phyloP scores from a whole-genome alignment of 208 protist species.

The Borovskyia barvae region DNA sequence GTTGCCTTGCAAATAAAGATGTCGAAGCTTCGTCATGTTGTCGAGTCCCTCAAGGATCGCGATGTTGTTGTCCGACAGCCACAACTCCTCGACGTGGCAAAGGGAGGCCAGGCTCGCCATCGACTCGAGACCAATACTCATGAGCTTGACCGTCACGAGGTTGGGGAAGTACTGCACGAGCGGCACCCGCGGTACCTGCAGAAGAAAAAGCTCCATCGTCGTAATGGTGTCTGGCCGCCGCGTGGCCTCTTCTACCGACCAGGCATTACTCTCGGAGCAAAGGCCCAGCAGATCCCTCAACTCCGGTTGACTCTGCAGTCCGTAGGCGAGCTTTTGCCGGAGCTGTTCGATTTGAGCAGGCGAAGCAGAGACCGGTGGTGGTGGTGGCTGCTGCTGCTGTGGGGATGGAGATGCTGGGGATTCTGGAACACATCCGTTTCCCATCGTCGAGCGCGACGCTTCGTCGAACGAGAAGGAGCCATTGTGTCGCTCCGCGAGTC shows the following conservation, averaged over 20 bases:
- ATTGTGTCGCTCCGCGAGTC: neutral
- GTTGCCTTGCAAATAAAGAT: slow-evolving; percentile 86
- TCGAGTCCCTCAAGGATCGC: slow-evolving; percentile 65
- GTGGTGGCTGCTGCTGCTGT: neutral
- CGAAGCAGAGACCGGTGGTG: slow-evolving; percentile 10
- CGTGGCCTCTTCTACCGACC: slow-evolving; percentile 68
- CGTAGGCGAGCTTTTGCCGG: slow-evolving; percentile 30
- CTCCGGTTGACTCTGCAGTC: slow-evolving; percentile 43
- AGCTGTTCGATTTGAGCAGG: slow-evolving; percentile 48
- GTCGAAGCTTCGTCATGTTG: slow-evolving; percentile 64
- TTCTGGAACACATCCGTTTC: neutral
- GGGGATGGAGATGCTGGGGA: neutral
- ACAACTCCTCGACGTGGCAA: slow-evolving; percentile 82
- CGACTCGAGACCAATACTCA: slow-evolving; percentile 66
- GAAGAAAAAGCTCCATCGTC: slow-evolving; percentile 83
- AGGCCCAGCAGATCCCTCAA: slow-evolving; percentile 57
- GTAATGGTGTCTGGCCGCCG: slow-evolving; percentile 53
- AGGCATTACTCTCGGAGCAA: slow-evolving; percentile 81
- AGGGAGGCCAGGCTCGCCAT: slow-evolving; percentile 73
- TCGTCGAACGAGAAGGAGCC: neutral
- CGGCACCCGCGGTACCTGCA: slow-evolving; percentile 57
- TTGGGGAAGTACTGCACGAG: slow-evolving; percentile 71
- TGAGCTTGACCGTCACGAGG: slow-evolving; percentile 72
- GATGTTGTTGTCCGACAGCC: slow-evolving; percentile 89
- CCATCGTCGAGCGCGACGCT: neutral